Base-by-base conservation (phyloP, 768 basidiomycete species). In the Pulveroboletus sp. region DNA sequence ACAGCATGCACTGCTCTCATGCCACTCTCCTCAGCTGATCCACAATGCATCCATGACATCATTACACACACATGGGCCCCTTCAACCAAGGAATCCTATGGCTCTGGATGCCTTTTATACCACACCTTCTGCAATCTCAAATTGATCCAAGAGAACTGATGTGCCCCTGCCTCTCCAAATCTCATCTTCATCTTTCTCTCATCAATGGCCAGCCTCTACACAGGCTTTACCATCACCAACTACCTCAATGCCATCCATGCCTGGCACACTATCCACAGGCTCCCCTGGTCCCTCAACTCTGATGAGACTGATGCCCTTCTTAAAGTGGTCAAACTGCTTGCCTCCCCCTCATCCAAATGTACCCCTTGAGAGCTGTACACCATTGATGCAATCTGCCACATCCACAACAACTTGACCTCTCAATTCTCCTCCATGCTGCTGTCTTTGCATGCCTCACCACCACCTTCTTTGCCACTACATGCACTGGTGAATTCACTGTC, bases 41-140 rank as follows among this genome's bases (percentile, higher is more conserved):
- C 32, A 6, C 32, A 34, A 1, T 16, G 14, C 14, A 16, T 32
- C 27, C 30, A 29, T 8, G 14, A 45, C 2, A 24, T 45, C 2
- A 45, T 45, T 6, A 3, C 6, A 4, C 17, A 24, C 6, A 27
- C 26, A 16, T 46, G 45, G 45, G 13, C 27, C 0, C 11, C 16
- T 0, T 19, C 17, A 3, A 46, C 36, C 0, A 29, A 23, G 12
- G 39, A 64, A n/a, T 57, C 66, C 0, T 77, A 79, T 50, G 69
- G 71, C 0, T 49, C 70, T 0, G 73, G 76, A 1, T 29, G 27
- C 12, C 6, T 29, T 12, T 6, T 60, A 0, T 79, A 31, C 41
- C 76, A 78, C 34, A 56, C 68, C 0, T 76, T 70, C 43, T 77
- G 76, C 42, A 71, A 47, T n/a, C 1, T 23, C 6, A 48, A 40